Evolutionary conservation across 2,329 filamentous ascomycete genomes (phyloP).

Genomic region (Pleomassaria siparia): DNA sequence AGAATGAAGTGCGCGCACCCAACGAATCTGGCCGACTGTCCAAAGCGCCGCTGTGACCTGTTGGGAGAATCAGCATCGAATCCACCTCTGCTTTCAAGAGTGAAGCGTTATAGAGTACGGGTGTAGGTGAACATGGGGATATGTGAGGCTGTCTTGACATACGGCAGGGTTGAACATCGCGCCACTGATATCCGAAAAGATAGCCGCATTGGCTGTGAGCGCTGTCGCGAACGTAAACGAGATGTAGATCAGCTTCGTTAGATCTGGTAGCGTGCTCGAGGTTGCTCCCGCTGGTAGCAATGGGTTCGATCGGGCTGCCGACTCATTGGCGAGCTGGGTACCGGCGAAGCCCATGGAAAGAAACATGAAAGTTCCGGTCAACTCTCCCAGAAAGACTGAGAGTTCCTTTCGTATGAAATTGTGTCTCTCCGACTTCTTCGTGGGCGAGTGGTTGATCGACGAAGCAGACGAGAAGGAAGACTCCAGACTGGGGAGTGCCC

Average conservation of each 20-base stretch:
- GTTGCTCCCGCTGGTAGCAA: not conserved
- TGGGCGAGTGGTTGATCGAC: not conserved
- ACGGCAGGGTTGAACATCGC: slow-evolving; percentile 35
- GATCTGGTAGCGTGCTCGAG: slow-evolving; percentile 17
- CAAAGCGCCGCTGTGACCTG: not conserved
- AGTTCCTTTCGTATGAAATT: slow-evolving; percentile 12
- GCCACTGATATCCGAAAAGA: slow-evolving; percentile 44
- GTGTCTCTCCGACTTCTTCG: not conserved
- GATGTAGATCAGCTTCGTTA: slow-evolving; percentile 39
- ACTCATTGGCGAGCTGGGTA: slow-evolving; percentile 20
- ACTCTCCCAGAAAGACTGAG: slow-evolving; percentile 45
- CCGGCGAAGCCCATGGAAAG: slow-evolving; percentile 50
- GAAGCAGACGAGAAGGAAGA: not conserved
- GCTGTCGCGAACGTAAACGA: slow-evolving; percentile 37
- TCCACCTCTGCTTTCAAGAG: not conserved
- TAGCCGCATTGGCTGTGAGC: slow-evolving; percentile 39
- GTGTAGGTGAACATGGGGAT: not conserved
- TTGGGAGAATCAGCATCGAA: slow-evolving; percentile 10
- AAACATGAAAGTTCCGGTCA: slow-evolving; percentile 49
- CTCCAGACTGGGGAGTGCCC: not conserved
- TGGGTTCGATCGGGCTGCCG: slow-evolving; percentile 19
- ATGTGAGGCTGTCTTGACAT: slow-evolving; percentile 15
- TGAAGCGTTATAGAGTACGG: not conserved
- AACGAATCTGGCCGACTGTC: slow-evolving; percentile 16
- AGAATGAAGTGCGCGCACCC: slow-evolving; percentile 16